Base-by-base conservation (phyloP, 768 basidiomycete species). In the Rhizopogon vinicolor region DNA sequence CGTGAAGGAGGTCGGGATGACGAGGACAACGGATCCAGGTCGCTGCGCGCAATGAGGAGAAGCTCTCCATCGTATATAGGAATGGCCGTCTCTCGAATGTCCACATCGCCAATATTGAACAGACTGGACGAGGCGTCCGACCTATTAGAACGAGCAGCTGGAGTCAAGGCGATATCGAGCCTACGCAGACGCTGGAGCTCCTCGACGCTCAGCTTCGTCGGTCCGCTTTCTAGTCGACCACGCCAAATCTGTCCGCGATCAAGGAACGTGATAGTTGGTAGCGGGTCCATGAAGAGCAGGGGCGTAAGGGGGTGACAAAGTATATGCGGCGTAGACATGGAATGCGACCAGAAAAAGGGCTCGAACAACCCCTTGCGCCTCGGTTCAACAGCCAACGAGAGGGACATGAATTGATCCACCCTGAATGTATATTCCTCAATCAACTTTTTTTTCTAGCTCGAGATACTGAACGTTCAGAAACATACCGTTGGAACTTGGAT, bases 11-110 rank as follows among this genome's bases (percentile, higher is more conserved):
- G 81, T 4, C 81, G 72, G 7, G 86, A 87, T 16, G 86, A 87
- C 16, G 67, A 69, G 0, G 78, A 62, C 0, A 72, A 58, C 0
- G 79, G 71, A 13, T 84, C 80, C 33, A 71, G 66, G 42, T 76
- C 79, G 2, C 68, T 60, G 52, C 86, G 87, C 2, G 90, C 85
- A 10, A 87, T 76, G 12, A 93, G 73, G 25, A 90, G 68, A 4
- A 92, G 71, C 60, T 91, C 89, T 42, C 91, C 89, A 29, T 85
- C 82, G 60, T 85, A 85, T 2, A 91, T 78, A 4, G 87, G 81
- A 54, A 93, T 86, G 8, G 86, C 74, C 1, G 86, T 91, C 4
- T 88, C 84, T 13, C 83, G 82, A 14, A 82, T 73, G 56, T 79
- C 79, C 18, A 68, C 65, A 12, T 75, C 77, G 5, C 82, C 68